Evolutionary conservation across 352 stramenopile species (phyloP).

Genomic region (Phytophthora palmivora): DNA sequence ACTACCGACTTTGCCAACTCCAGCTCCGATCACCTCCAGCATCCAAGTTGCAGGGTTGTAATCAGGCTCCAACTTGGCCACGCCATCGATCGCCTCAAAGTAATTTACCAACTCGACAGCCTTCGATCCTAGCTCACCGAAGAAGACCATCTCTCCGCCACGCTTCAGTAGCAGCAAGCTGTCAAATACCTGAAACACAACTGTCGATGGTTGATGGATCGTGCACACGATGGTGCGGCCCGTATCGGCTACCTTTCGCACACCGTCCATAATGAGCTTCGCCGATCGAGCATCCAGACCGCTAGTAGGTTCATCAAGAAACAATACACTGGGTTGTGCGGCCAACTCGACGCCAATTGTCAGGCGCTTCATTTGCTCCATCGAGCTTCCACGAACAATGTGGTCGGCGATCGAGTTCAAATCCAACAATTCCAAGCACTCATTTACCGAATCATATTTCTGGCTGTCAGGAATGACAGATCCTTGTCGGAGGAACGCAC

Average conservation of each 20-base stretch:
- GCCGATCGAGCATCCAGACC: constrained; percentile 20
- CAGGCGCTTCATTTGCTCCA: constrained; percentile 30
- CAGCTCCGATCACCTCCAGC: constrained; percentile 15
- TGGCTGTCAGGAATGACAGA: constrained; percentile 9
- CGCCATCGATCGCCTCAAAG: constrained; percentile 15
- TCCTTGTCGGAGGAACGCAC: constrained; percentile 21
- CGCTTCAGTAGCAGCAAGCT: constrained; percentile 18
- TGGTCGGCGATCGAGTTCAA: constrained; percentile 40
- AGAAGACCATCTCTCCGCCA: constrained; percentile 20
- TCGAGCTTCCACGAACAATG: constrained; percentile 40
- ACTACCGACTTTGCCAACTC: constrained; percentile 3
- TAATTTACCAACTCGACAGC: constrained; percentile 10
- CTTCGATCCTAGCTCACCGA: constrained; percentile 13
- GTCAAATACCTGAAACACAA: constrained; percentile 18
- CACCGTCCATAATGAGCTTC: constrained; percentile 28
- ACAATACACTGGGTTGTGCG: constrained; percentile 22
- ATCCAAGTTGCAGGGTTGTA: constrained; percentile 22
- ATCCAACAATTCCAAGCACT: constrained; percentile 43
- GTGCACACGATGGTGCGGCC: constrained; percentile 9
- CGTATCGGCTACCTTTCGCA: constrained; percentile 23
- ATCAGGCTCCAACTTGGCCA: constrained; percentile 2
- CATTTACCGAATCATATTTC: constrained; percentile 23
- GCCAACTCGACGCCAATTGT: constrained; percentile 26
- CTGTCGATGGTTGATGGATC: constrained; percentile 15
- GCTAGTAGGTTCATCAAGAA: constrained; percentile 29